Base-by-base conservation (phyloP, 345 rosid species). In the Pistacia vera region DNA sequence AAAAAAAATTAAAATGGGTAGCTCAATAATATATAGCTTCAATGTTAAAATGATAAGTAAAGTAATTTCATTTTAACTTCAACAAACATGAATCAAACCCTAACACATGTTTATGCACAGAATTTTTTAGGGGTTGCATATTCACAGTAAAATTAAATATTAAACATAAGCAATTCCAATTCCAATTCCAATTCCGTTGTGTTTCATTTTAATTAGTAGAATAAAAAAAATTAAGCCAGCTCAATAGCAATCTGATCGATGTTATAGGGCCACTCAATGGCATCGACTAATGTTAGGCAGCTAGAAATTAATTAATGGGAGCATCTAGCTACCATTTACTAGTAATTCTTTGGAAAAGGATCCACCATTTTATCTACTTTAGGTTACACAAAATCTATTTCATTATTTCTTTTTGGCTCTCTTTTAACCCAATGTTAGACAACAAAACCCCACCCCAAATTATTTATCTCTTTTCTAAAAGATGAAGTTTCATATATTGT, bases 401-500 rank as follows among this genome's bases (percentile, higher is more conserved):
- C 67, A 81, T 81, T 77, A 46, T 83, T 86, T 80, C 81, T 78
- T 87, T 76, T 80, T 28, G 73, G 66, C 46, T 3, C 68, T 56
- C 75, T 74, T 84, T 75, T 71, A 60, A 64, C 71, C 13, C 62
- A 66, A 69, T 77, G 75, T 74, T 82, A 77, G 81, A 86, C 93
- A 85, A 41, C 9, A 68, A 20, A 59, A 81, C 81, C 90, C 91
- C 85, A 88, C 88, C 78, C 63, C 48, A 18, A 18, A 20, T 66
- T 51, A 52, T 30, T 30, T 30, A 30, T 30, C 33, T 30, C 33
- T 30, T 72, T 55, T 56, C 69, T 10, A 30, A 51, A 38, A 44
- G 69, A 41, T 81, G 77, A 88, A 85, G 84, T 83, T 90, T 79
- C 85, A 81, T 63, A 75, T 64, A 75, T 68, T 90, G 88, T 78